phyloP scores from a whole-genome alignment of 345 rosid species.

The Dipteronia sinensis region DNA sequence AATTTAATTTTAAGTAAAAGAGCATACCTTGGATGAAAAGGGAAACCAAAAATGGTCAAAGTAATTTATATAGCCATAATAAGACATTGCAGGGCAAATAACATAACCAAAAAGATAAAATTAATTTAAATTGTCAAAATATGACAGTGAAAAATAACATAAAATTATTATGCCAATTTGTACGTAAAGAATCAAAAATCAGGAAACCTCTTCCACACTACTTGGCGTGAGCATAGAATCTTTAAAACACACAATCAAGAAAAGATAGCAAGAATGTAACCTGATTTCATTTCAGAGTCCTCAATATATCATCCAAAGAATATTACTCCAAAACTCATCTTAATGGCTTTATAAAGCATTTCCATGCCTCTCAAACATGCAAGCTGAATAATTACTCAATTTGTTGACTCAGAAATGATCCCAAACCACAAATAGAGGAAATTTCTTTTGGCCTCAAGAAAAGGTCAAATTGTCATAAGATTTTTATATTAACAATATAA shows the following conservation, averaged over 20 bases:
- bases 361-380: neutral
- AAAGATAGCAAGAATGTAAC: neutral
- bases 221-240: neutral
- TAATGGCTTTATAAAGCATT: neutral
- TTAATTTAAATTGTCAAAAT: conserved; percentile 4
- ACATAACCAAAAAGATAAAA: neutral
- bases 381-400: neutral
- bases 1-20: neutral
- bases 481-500: neutral
- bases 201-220: neutral
- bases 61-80: neutral
- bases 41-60: neutral
- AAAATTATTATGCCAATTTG: neutral
- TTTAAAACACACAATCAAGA: neutral
- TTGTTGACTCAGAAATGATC: neutral
- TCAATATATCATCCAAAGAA: neutral
- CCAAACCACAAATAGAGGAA: neutral
- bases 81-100: neutral
- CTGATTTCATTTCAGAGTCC: neutral
- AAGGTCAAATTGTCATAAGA: neutral
- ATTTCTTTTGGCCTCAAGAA: neutral
- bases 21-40: neutral
- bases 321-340: neutral
- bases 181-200: neutral
- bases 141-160: neutral